phyloP scores from a whole-genome alignment of 306 rosid species.

The Inga leiocalycina region DNA sequence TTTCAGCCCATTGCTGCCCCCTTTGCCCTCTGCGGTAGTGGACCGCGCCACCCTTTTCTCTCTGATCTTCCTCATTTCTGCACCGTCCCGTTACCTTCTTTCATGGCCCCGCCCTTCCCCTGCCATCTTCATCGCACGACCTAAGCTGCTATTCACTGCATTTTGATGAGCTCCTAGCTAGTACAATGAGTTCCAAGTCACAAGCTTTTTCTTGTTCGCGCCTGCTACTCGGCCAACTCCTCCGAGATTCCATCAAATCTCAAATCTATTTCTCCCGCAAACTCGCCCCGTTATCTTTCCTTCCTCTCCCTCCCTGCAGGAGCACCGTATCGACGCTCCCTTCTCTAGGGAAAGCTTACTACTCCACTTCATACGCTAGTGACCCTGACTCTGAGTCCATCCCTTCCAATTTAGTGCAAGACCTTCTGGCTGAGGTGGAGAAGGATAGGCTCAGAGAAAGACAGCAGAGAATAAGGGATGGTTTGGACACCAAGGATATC shows the following conservation, averaged over 20 bases:
- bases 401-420: slow-evolving; percentile 39
- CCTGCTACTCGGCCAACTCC: slow-evolving; percentile 28
- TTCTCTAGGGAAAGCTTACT: slow-evolving; percentile 29
- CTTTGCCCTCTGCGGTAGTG: not conserved
- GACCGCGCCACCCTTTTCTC: not conserved
- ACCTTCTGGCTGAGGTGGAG: slow-evolving; percentile 65
- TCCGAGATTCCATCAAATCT: slow-evolving; percentile 37
- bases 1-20: not conserved
- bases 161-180: not conserved
- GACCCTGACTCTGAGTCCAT: not conserved
- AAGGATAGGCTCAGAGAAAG: slow-evolving; percentile 63
- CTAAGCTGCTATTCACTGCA: not conserved
- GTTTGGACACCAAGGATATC: slow-evolving; percentile 66
- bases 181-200: not conserved
- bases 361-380: slow-evolving; percentile 42
- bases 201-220: slow-evolving; percentile 1
- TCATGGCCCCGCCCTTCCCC: not conserved
- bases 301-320: slow-evolving; percentile 34
- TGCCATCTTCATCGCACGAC: not conserved
- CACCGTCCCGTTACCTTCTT: not conserved
- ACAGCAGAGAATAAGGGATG: slow-evolving; percentile 56
- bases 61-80: not conserved
- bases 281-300: slow-evolving; percentile 19
- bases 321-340: slow-evolving; percentile 7
- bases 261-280: slow-evolving; percentile 26